A percentile compares a stretch with the other conserved stretches of the same genome.
These are phyloP conservation scores for Saussurea involucrata DNA, from an alignment of 129 eudicot genomes.

Conservation along the genomic window DNA sequence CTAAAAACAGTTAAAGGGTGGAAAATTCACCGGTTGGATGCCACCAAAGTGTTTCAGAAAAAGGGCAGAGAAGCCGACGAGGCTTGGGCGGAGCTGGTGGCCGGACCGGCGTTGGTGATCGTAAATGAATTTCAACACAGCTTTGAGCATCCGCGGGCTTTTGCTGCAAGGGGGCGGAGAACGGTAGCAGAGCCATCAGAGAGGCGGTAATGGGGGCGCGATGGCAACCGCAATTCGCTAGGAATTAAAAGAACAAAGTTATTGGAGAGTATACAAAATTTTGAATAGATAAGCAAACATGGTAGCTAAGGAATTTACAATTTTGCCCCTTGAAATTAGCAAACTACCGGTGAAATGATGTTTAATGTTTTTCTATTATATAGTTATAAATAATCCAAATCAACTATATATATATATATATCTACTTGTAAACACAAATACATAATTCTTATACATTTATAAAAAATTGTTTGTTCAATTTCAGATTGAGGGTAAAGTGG, in stretches of 20 bases:
- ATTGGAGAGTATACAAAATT: neutral
- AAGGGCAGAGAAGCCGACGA: constrained; percentile 44
- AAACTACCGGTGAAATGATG: no score
- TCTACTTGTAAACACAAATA: no score
- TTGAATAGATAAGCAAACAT: constrained; percentile 11
- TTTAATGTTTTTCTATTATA: no score
- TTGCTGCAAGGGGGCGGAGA: constrained; percentile 9
- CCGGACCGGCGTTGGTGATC: constrained; percentile 35
- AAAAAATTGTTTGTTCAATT: no score
- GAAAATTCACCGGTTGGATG: constrained; percentile 70
- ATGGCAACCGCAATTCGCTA: constrained; percentile 32
- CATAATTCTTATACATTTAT: no score
- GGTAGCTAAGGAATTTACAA: neutral
- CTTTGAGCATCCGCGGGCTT: constrained; percentile 4
- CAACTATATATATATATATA: no score
- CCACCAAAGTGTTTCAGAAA: constrained; percentile 58
- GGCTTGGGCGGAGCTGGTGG: constrained; percentile 56
- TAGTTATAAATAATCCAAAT: no score
- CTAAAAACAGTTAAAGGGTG: constrained; percentile 50
- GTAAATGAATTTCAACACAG: constrained; percentile 40
- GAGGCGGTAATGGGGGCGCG: constrained; percentile 24
- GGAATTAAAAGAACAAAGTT: neutral
- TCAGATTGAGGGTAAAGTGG: no score
- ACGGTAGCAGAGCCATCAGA: neutral
- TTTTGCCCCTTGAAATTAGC: constrained; percentile 2